Conservation (phyloP, 805 yeast genomes). For the Cyberlindnera suaveolens region DNA sequence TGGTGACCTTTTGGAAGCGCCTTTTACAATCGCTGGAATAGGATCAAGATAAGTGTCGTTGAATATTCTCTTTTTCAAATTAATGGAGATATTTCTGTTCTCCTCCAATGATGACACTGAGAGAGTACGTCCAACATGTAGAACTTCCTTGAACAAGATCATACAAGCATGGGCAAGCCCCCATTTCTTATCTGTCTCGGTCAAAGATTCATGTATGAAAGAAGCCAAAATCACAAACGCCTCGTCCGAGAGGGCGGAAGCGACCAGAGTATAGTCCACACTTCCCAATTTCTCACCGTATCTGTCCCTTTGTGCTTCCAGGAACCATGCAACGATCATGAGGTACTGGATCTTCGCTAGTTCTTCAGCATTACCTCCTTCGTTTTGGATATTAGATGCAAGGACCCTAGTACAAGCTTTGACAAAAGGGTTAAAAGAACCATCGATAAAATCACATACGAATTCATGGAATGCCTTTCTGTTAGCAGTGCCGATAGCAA, state of each 20-base stretch:
- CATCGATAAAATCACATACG: conserved; percentile 57
- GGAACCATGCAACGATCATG: conserved; percentile 66
- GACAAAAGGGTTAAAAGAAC: conserved; percentile 67
- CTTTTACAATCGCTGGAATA: conserved; percentile 53
- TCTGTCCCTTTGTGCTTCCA: conserved; percentile 51
- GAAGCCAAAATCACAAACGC: conserved; percentile 44
- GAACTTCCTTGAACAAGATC: conserved; percentile 58
- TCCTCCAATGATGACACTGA: conserved; percentile 36
- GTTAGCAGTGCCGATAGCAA: conserved; percentile 12
- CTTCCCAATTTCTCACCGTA: conserved; percentile 21
- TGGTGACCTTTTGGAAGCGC: conserved; percentile 58
- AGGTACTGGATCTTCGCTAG: conserved; percentile 38
- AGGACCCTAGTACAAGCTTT: conserved; percentile 42
- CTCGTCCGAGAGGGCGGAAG: conserved; percentile 54
- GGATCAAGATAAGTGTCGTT: conserved; percentile 52
- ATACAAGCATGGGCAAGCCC: conserved; percentile 65
- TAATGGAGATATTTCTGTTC: conserved; percentile 46
- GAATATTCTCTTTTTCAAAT: conserved; percentile 63
- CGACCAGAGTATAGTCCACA: conserved; percentile 39
- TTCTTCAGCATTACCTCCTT: neutral
- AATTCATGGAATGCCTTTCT: conserved; percentile 28
- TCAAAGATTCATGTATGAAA: conserved; percentile 1
- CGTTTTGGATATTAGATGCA: conserved; percentile 16
- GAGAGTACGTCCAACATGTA: conserved; percentile 39
- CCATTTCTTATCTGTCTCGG: conserved; percentile 25